Conservation (phyloP, 2,329 filamentous ascomycete genomes). For the Pseudogymnoascus sp. region DNA sequence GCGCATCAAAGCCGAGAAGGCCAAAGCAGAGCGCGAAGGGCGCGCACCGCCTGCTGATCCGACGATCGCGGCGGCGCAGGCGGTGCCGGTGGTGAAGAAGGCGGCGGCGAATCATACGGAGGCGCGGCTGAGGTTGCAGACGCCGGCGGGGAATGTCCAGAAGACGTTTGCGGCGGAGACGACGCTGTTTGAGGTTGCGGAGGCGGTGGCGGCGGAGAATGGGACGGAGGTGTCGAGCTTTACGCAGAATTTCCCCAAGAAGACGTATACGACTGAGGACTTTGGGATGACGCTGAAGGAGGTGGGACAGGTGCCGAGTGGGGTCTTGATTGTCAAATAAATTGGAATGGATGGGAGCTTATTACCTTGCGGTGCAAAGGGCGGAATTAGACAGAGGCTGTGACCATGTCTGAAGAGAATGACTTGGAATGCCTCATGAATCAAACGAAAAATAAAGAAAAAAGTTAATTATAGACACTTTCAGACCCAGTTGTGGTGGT, state of each 20-base stretch:
- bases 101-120: constrained; percentile 58
- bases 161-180: constrained; percentile 87
- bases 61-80: constrained; percentile 25
- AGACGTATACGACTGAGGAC: constrained; percentile 64
- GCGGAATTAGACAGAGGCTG: background rate
- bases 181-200: constrained; percentile 85
- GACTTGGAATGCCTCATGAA: background rate
- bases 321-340: constrained; percentile 70
- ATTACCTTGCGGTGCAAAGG: background rate
- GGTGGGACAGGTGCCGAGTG: constrained; percentile 80
- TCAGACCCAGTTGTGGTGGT: background rate
- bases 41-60: constrained; percentile 39
- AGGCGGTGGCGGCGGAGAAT: constrained; percentile 59
- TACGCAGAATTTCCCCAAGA: constrained; percentile 77
- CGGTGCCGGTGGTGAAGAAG: constrained; percentile 37
- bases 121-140: constrained; percentile 75
- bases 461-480: background rate
- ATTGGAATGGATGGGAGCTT: background rate
- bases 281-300: constrained; percentile 91
- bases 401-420: background rate
- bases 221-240: constrained; percentile 68
- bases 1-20: constrained; percentile 72
- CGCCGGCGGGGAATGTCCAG: constrained; percentile 63
- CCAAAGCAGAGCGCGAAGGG: constrained; percentile 83
- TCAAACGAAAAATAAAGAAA: background rate